Base-by-base conservation (phyloP, 78 protist species). In the Ministeria vibrans region DNA sequence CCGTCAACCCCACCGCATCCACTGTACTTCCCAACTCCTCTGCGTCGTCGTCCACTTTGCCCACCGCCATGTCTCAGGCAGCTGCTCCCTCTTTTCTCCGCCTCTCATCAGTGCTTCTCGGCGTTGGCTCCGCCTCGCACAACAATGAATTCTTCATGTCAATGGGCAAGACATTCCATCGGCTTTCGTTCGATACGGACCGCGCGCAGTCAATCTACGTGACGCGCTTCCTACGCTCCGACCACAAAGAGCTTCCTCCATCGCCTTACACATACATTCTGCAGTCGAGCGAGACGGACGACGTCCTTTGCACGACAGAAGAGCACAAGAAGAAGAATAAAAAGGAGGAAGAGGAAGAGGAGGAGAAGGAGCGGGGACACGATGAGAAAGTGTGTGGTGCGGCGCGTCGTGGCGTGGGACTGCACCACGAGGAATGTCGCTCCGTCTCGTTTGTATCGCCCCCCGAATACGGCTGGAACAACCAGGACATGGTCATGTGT, bases 391-490 rank as follows among this genome's bases (percentile, higher is more conserved):
- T 51, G 59, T 51, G n/a, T n/a, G n/a, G n/a, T n/a, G n/a, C n/a
- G n/a, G n/a, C n/a, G n/a, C n/a, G n/a, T n/a, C n/a, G n/a, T n/a
- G n/a, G n/a, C n/a, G n/a, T n/a, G n/a, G n/a, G n/a, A n/a, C n/a
- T n/a, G n/a, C n/a, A n/a, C n/a, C n/a, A n/a, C n/a, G n/a, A n/a
- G n/a, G n/a, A n/a, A n/a, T n/a, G n/a, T n/a, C n/a, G n/a, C n/a
- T n/a, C n/a, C n/a, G n/a, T n/a, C n/a, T n/a, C n/a, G n/a, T n/a
- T n/a, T n/a, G n/a, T n/a, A n/a, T n/a, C 13, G 3, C 18, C 23
- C 3, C 36, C 27, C 38, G 51, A 39, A 9, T 77, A 34, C 51
- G 62, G 62, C 46, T 77, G 81, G 81, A 77, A 77, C 55, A 27
- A 39, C 44, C 63, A 61, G n/a, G 81, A 77, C 20, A 43, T 61